Percentiles rank a stretch among this genome's conserved stretches.
Conservation (phyloP, 306 rosid genomes). For the Cucurbita pepo region DNA sequence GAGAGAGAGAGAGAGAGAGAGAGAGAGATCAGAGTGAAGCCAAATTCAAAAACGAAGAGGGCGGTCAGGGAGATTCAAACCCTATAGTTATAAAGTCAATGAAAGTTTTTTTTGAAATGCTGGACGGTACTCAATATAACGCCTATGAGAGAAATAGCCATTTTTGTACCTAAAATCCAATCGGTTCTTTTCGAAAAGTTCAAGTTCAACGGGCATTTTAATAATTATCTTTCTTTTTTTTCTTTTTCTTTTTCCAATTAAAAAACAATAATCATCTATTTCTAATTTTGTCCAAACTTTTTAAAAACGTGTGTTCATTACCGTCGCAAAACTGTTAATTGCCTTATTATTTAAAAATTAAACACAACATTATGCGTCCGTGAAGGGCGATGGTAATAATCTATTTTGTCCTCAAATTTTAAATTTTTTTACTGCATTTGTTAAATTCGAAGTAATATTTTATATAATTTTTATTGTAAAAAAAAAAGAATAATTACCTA, state of each 20-base stretch:
- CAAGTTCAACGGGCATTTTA: slow-evolving; percentile 3
- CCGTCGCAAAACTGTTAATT: not conserved
- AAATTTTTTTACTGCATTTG: not conserved
- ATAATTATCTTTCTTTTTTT: not conserved
- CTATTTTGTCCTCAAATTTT: not conserved
- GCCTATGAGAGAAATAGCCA: slow-evolving; percentile 3
- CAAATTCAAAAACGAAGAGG: slow-evolving; percentile 8
- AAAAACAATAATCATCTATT: no score
- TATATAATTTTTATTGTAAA: no score
- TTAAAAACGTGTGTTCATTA: not conserved
- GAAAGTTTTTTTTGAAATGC: not conserved
- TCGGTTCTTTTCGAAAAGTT: not conserved
- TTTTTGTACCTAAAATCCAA: slow-evolving; percentile 3
- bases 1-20: not conserved
- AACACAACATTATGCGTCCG: not conserved
- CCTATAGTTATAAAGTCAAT: slow-evolving; percentile 26
- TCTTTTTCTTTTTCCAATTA: not conserved
- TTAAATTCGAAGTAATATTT: not conserved
- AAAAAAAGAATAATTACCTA: no score
- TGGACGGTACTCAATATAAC: slow-evolving; percentile 15
- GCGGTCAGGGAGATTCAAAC: slow-evolving; percentile 13
- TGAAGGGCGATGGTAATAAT: not conserved
- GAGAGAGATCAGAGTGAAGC: not conserved
- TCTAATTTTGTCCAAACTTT: not conserved
- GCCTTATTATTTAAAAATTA: not conserved